Evolutionary conservation across 306 rosid species (phyloP).

Genomic region (Cucurbita moschata): DNA sequence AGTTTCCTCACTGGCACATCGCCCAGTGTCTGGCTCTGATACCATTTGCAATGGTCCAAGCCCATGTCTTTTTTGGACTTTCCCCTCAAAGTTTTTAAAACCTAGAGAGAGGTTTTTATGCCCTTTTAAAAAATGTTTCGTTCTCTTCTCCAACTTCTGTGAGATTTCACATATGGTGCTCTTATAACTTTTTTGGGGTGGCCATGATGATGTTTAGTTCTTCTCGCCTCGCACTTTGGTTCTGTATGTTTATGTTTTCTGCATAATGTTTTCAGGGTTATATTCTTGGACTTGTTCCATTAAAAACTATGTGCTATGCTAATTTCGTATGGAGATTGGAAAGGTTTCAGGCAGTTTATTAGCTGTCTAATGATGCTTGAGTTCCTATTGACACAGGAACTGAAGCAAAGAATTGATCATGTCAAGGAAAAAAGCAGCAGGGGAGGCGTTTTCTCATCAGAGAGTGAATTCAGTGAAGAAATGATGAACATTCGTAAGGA

Average conservation of each 20-base stretch:
- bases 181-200: background rate
- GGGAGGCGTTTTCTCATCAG: constrained; percentile 39
- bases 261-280: background rate
- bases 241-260: background rate
- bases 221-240: background rate
- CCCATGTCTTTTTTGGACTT: too few relatives aligned
- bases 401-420: constrained; percentile 71
- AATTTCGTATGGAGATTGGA: background rate
- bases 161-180: background rate
- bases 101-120: too few relatives aligned
- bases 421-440: constrained; percentile 53
- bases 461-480: constrained; percentile 79
- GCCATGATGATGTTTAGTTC: background rate
- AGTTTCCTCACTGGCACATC: too few relatives aligned
- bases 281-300: background rate
- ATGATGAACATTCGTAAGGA: constrained; percentile 90
- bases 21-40: too few relatives aligned
- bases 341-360: background rate
- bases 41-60: too few relatives aligned
- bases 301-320: background rate
- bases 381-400: constrained; percentile 36
- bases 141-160: too few relatives aligned
- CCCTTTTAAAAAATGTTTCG: too few relatives aligned
- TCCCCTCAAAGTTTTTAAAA: too few relatives aligned
- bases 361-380: constrained; percentile 10